Base-by-base conservation (phyloP, 2,329 filamentous ascomycete species). In the Parastagonospora avenae region DNA sequence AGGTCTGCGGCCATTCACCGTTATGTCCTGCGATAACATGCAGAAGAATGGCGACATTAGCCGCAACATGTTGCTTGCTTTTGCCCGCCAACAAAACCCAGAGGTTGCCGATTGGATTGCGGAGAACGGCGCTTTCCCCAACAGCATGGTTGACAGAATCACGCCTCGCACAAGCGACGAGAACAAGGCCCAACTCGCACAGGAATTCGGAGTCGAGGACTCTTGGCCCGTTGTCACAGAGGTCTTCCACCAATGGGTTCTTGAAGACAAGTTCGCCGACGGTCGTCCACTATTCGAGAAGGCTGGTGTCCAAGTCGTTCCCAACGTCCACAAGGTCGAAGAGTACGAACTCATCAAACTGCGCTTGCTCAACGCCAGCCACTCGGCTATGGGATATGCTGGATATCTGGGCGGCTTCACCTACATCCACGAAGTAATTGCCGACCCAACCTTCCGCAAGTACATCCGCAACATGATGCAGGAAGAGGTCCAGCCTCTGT, bases 121-220 rank as follows among this genome's bases (percentile, higher is more conserved):
- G 38, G 50, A 59, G 49, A 63, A 66, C 37, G 64, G 64, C 47
- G 64, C 64, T 29, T 67, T 67, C 58, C 64, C 64, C 46, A 67
- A 67, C 60, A 63, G 60, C 44, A 67, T 67, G 64, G 64, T 67
- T 6, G 64, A 67, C 57, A 58, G 64, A n/a, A 67, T 67, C 42
- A 67, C 64, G 14, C 64, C 64, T 24, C 53, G 63, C 30, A 67
- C 64, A 30, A 54, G 55, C 11, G 61, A 64, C 8, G 57, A 53
- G 30, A 63, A 67, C 53, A 62, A 60, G 36, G 14, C 42, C 45
- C 54, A 42, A 43, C 54, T 67, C 29, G 57, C 60, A 37, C 44
- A 60, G 28, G 51, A 64, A 15, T 67, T 67, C 8, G 62, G 63
- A 19, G 51, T 67, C 14, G 55, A 63, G 42, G 64, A 67, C 28